Evolutionary conservation across 2,329 filamentous ascomycete genomes (phyloP).

Genomic region (Hymenoscyphus salicellus): DNA sequence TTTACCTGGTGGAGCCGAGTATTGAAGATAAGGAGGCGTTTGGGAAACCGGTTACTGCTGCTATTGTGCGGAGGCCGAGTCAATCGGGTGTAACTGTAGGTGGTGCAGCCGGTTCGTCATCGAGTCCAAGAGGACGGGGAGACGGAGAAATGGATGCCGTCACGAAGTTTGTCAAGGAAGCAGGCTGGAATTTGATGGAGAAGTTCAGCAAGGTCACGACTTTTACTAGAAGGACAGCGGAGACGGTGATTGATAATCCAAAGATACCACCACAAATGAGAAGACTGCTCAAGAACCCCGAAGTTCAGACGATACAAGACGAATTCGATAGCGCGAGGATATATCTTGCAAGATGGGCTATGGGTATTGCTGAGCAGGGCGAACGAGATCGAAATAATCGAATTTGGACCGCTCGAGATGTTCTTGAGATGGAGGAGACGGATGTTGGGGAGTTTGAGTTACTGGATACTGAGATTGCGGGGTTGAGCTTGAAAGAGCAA

Average conservation of each 20-base stretch:
- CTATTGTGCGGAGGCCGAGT: slow-evolving; percentile 40
- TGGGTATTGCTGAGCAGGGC: slow-evolving; percentile 97
- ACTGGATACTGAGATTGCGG: slow-evolving; percentile 72
- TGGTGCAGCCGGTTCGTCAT: slow-evolving; percentile 39
- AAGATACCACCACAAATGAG: slow-evolving; percentile 85
- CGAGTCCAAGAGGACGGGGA: slow-evolving; percentile 41
- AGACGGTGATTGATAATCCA: slow-evolving; percentile 87
- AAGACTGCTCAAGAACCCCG: slow-evolving; percentile 80
- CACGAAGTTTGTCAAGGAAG: slow-evolving; percentile 89
- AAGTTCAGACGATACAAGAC: slow-evolving; percentile 91
- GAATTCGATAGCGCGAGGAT: slow-evolving; percentile 96
- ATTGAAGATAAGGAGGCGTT: slow-evolving; percentile 83
- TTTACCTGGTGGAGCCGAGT: slow-evolving; percentile 85
- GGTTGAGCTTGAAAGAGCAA: slow-evolving; percentile 70
- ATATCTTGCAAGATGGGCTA: slow-evolving; percentile 94
- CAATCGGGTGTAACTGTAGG: slow-evolving; percentile 33
- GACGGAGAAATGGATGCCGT: slow-evolving; percentile 88
- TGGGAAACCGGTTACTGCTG: slow-evolving; percentile 44
- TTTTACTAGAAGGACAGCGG: slow-evolving; percentile 86
- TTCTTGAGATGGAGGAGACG: slow-evolving; percentile 90
- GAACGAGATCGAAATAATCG: slow-evolving; percentile 80
- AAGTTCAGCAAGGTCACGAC: slow-evolving; percentile 97
- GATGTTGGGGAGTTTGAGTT: slow-evolving; percentile 96
- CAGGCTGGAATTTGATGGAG: slow-evolving; percentile 93
- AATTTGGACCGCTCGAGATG: slow-evolving; percentile 90